Conservation (phyloP, 108 stramenopile genomes). For the Chaetoceros muelleri region DNA sequence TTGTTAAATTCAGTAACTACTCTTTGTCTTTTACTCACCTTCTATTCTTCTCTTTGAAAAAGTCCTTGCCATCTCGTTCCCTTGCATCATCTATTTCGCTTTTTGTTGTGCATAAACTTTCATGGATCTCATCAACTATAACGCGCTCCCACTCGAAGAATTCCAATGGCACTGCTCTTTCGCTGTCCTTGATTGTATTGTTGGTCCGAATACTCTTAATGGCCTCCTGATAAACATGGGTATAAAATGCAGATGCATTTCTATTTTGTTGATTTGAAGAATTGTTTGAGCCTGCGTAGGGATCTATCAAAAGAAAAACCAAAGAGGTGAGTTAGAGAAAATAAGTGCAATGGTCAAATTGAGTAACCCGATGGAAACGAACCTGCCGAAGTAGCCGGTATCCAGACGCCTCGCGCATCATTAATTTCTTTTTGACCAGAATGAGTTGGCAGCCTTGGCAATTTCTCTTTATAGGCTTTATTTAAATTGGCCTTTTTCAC, state of each 20-base stretch:
- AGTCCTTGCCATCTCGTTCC: constrained; percentile 12
- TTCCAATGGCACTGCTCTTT: constrained; percentile 62
- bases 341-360: background rate
- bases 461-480: constrained; percentile 10
- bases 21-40: no score
- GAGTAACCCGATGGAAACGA: background rate
- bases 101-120: constrained; percentile 40
- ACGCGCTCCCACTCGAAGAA: constrained; percentile 67
- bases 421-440: constrained; percentile 32
- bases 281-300: constrained; percentile 37
- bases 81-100: constrained; percentile 30
- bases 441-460: constrained; percentile 27
- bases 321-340: no score
- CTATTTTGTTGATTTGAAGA: constrained; percentile 34
- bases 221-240: constrained; percentile 36
- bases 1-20: no score
- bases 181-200: constrained; percentile 24
- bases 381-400: constrained; percentile 31
- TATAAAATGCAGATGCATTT: constrained; percentile 47
- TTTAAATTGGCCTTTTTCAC: constrained; percentile 13
- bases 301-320: no score
- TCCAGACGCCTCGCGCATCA: constrained; percentile 49
- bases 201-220: constrained; percentile 43
- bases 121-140: constrained; percentile 71
- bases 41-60: constrained; percentile 34